Evolutionary conservation across 805 yeast species (phyloP).

Genomic region (Hanseniaspora hatyaiensis): DNA sequence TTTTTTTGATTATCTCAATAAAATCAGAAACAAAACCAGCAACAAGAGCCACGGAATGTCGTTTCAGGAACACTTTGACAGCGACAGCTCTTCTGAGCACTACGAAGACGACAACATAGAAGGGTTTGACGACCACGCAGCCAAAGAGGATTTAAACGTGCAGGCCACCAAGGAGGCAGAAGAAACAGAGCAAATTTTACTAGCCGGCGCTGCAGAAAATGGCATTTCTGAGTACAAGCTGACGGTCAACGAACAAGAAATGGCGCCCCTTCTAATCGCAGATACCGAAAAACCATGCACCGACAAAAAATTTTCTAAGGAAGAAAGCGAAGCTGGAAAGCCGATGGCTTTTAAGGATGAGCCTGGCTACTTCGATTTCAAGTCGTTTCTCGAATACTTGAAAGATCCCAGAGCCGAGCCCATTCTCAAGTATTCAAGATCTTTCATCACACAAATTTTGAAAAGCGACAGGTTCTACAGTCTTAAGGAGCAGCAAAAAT

Average conservation of each 20-base stretch:
- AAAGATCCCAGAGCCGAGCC: conserved; percentile 76
- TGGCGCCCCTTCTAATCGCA: background rate
- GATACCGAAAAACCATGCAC: background rate
- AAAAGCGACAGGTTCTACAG: conserved; percentile 53
- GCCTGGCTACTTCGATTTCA: conserved; percentile 64
- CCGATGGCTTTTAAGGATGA: background rate
- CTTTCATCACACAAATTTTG: conserved; percentile 65
- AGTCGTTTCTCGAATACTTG: conserved; percentile 58
- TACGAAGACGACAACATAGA: conserved; percentile 7
- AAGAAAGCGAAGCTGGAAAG: background rate
- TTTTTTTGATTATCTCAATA: too few relatives aligned
- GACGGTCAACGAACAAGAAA: background rate
- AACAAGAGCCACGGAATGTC: too few relatives aligned
- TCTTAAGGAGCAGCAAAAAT: conserved; percentile 63
- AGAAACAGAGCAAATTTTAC: background rate
- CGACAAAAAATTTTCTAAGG: background rate
- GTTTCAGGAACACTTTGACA: conserved; percentile 14
- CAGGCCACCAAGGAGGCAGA: background rate
- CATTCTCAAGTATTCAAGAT: conserved; percentile 68
- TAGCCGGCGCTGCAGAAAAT: too few relatives aligned
- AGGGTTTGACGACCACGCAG: conserved; percentile 6
- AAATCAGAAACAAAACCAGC: too few relatives aligned
- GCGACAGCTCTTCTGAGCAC: background rate
- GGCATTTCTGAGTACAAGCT: background rate
- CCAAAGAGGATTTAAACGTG: conserved; percentile 11